Base-by-base conservation (phyloP, 2,329 filamentous ascomycete genomes). In the Venturia aucupariae region DNA sequence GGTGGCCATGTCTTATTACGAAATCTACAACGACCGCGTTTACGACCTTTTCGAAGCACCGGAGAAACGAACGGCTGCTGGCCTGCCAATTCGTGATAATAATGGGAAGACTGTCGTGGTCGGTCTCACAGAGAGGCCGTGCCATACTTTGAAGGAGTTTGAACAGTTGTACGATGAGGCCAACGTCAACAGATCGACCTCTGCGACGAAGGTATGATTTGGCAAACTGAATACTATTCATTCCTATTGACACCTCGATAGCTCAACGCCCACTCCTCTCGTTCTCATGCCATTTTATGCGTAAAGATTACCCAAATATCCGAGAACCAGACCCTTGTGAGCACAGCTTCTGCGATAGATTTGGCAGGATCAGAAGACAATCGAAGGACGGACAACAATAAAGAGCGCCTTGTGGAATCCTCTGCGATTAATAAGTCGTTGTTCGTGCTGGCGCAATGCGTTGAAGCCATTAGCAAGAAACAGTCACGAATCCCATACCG, bases 351-450 rank as follows among this genome's bases (percentile, higher is more conserved):
- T 1, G 92, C 92, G 71, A 97, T 97, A 74, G 93, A 97, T 76
- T 81, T 97, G 70, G 93, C 93, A 64, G 93, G 93, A 48, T 97
- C 92, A 0, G 94, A 97, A 76, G 93, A 97, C 75, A 97, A 97
- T 74, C 84, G 93, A 60, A 83, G 93, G 61, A 97, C 93, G 0
- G 93, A 96, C 62, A 97, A 97, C 75, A 91, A 88, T 70, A 94
- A 92, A 74, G 92, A 96, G 75, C 84, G 93, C 32, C 81, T 97
- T 73, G 85, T 96, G n/a, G 93, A 97, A 76, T 96, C 92, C 46
- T 92, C 93, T 0, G 93, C 90, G 71, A 97, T 97, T 80, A 97
- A 97, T 82, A 97, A 97, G 79, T 95, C 90, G 68, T 81, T 97
- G 7, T 97, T 97, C 71, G 92, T 97, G 22, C 79, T 97, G 60